Conservation (phyloP, 2,329 filamentous ascomycete species). For the Ceratocystis eucalypticola region DNA sequence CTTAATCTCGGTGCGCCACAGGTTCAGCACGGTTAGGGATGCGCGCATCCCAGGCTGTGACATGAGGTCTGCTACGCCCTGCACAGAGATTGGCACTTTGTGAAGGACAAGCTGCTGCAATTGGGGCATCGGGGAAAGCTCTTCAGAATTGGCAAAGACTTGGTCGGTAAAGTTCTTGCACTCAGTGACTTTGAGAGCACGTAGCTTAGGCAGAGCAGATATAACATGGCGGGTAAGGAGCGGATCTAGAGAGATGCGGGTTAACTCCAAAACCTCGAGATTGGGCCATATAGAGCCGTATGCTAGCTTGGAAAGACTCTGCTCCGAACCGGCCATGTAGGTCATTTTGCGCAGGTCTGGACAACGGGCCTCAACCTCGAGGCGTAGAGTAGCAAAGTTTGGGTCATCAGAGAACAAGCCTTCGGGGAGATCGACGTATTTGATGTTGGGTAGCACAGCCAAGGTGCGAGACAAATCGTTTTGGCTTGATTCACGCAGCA, state of each 20-base stretch:
- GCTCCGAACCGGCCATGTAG: slow-evolving; percentile 66
- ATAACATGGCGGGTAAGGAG: slow-evolving; percentile 57
- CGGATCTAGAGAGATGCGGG: slow-evolving; percentile 55
- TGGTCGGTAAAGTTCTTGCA: slow-evolving; percentile 61
- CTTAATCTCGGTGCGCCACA: slow-evolving; percentile 59
- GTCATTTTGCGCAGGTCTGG: slow-evolving; percentile 79
- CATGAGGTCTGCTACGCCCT: slow-evolving; percentile 58
- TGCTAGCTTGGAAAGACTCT: slow-evolving; percentile 56
- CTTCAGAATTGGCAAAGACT: slow-evolving; percentile 53
- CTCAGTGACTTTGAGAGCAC: slow-evolving; percentile 60
- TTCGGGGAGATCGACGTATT: slow-evolving; percentile 81
- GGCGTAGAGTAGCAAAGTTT: slow-evolving; percentile 58
- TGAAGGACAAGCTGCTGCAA: slow-evolving; percentile 61
- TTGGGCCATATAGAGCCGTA: slow-evolving; percentile 52
- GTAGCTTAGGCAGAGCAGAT: slow-evolving; percentile 50
- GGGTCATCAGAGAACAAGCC: slow-evolving; percentile 74
- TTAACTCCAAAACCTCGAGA: slow-evolving; percentile 60
- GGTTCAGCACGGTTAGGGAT: slow-evolving; percentile 51
- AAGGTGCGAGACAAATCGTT: slow-evolving; percentile 74
- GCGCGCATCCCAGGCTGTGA: slow-evolving; percentile 44
- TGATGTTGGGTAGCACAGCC: slow-evolving; percentile 69
- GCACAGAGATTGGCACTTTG: slow-evolving; percentile 57
- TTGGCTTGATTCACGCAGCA: slow-evolving; percentile 80
- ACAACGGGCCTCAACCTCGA: slow-evolving; percentile 75
- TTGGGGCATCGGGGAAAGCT: slow-evolving; percentile 59